Evolutionary conservation across 345 rosid genomes (phyloP).

Genomic region (Salix suchowensis): DNA sequence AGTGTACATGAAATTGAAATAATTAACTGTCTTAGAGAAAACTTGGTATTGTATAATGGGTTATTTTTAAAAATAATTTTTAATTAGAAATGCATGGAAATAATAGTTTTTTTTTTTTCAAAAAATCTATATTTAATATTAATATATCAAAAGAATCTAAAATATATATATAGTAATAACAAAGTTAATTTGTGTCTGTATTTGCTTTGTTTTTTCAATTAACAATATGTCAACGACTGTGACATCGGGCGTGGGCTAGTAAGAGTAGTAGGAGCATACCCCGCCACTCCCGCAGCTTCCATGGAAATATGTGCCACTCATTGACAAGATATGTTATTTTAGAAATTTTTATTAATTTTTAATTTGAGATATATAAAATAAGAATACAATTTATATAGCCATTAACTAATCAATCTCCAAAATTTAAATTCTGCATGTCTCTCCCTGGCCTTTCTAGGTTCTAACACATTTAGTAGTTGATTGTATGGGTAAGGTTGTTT

Average conservation of each 20-base stretch:
- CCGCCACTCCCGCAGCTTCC: slow-evolving; percentile 45
- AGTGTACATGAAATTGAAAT: slow-evolving; percentile 4
- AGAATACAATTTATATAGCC: background rate
- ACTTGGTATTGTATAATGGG: too few relatives aligned
- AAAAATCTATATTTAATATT: too few relatives aligned
- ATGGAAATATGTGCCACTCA: slow-evolving; percentile 24
- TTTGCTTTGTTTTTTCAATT: background rate
- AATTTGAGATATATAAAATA: background rate
- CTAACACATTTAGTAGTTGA: background rate
- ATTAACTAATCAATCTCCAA: too few relatives aligned
- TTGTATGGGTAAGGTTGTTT: fast-evolving
- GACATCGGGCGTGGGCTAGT: slow-evolving; percentile 20
- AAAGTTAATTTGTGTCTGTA: slow-evolving; percentile 5
- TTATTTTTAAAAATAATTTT: too few relatives aligned
- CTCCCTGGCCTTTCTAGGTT: background rate
- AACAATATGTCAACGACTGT: slow-evolving; percentile 35
- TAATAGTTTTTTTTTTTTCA: too few relatives aligned
- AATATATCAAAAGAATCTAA: too few relatives aligned
- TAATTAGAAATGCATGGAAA: too few relatives aligned
- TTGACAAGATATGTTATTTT: background rate
- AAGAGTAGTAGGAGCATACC: slow-evolving; percentile 28
- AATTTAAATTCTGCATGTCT: too few relatives aligned
- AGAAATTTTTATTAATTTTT: background rate
- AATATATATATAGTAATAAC: background rate
- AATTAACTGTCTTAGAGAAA: slow-evolving; percentile 1